phyloP scores from a whole-genome alignment of 1,284 basidiomycete species.

The Leccinum subatratum region DNA sequence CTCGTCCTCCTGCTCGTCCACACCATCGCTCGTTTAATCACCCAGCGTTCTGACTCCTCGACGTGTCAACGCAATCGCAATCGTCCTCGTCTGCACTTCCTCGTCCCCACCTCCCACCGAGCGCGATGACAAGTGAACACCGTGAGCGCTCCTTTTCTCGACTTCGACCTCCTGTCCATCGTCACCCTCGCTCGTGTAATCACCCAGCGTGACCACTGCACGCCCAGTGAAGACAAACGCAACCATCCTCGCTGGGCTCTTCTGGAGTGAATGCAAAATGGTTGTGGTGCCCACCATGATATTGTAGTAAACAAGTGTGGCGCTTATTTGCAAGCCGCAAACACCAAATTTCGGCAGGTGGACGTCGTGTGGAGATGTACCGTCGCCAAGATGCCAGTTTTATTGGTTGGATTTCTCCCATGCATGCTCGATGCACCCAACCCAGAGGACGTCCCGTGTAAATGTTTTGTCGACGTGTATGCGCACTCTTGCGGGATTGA shows the following conservation, averaged over 20 bases:
- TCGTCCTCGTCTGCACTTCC: too few relatives aligned
- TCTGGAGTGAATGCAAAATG: slow-evolving; percentile 72
- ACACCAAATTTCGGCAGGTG: slow-evolving; percentile 44
- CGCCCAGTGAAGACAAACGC: too few relatives aligned
- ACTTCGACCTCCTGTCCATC: too few relatives aligned
- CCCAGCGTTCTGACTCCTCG: too few relatives aligned
- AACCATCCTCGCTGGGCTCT: slow-evolving; percentile 47
- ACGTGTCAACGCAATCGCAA: too few relatives aligned
- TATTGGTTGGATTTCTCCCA: slow-evolving; percentile 50
- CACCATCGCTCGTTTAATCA: too few relatives aligned
- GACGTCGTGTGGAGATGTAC: slow-evolving; percentile 56
- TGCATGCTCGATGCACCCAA: slow-evolving; percentile 37
- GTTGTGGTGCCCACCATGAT: slow-evolving; percentile 57
- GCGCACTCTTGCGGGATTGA: slow-evolving; percentile 40
- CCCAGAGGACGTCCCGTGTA: slow-evolving; percentile 32
- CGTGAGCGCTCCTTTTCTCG: too few relatives aligned
- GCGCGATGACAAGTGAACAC: too few relatives aligned
- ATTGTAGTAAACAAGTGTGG: slow-evolving; percentile 40
- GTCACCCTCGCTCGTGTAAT: too few relatives aligned
- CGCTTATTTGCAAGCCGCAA: slow-evolving; percentile 49
- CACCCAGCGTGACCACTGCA: too few relatives aligned
- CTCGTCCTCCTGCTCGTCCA: too few relatives aligned
- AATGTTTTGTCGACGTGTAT: slow-evolving; percentile 49
- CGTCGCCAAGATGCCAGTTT: slow-evolving; percentile 41
- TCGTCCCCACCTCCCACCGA: too few relatives aligned